Percentiles rank a stretch among this genome's conserved stretches.
Conservation (phyloP, 371 early-diverging fungal genomes). For the Mortierella polycephala region DNA sequence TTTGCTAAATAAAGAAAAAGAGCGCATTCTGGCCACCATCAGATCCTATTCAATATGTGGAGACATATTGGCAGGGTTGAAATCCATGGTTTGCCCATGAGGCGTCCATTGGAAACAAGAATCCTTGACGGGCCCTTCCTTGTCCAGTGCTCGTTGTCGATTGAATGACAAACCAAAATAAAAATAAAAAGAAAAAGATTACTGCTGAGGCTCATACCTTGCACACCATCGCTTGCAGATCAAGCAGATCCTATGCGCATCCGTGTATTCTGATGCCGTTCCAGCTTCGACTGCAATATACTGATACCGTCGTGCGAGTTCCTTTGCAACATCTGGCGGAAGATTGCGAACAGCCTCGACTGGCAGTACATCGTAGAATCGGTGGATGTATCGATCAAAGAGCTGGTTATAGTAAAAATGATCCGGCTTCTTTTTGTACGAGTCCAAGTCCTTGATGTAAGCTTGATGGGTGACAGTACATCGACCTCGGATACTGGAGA, state of each 20-base stretch:
- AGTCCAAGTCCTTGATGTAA: slow-evolving; percentile 72
- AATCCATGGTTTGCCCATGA: too few relatives aligned
- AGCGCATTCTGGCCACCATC: too few relatives aligned
- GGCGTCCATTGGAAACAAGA: too few relatives aligned
- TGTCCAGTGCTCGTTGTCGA: too few relatives aligned
- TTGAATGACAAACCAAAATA: too few relatives aligned
- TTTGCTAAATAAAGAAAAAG: too few relatives aligned
- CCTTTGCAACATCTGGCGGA: slow-evolving; percentile 75
- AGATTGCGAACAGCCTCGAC: slow-evolving; percentile 81
- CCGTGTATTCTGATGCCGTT: slow-evolving; percentile 80
- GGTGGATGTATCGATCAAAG: slow-evolving; percentile 89
- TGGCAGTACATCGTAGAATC: slow-evolving; percentile 89
- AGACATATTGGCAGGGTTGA: too few relatives aligned
- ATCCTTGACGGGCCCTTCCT: too few relatives aligned
- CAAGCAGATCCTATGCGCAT: slow-evolving; percentile 75
- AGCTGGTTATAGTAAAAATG: slow-evolving; percentile 87
- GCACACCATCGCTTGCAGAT: slow-evolving; percentile 84
- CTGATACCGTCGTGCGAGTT: slow-evolving; percentile 73
- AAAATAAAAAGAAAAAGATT: too few relatives aligned
- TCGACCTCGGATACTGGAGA: slow-evolving; percentile 83
- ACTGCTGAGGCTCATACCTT: slow-evolving; percentile 53
- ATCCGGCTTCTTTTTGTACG: slow-evolving; percentile 68
- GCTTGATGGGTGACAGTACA: slow-evolving; percentile 78
- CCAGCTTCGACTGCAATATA: slow-evolving; percentile 87
- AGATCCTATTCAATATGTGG: too few relatives aligned